Evolutionary conservation across 148 eudicot species (phyloP), one percentile per base, ranked within the genome.

Genomic region (Amaranthus cruentus): DNA sequence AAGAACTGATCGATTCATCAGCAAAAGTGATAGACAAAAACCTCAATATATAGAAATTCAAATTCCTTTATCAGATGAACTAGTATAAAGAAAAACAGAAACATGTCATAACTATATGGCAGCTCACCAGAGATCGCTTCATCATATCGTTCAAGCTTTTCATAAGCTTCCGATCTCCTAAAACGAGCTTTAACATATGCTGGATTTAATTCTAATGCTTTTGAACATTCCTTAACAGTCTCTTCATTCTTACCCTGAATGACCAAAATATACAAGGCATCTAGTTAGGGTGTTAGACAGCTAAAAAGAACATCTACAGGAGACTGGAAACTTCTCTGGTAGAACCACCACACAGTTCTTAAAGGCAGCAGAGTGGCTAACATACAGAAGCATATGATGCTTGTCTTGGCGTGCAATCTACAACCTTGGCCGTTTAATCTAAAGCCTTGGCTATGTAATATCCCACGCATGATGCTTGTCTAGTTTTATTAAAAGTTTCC

Each of bases 91-190:
- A 13, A 8, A 28, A 28, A 28, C 38, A 28, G 38, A 28, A 28
- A 28, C 38, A 28, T 6, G 12, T 64, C 52, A 49, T 55, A 47
- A 61, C 12, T 11, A 55, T 21, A 50, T 13, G 21, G 75, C 21
- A 50, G 51, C 78, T 76, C 82, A 91, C 99, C 99, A 75, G 91
- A 84, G 78, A 95, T 90, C 51, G 97, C 87, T 68, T 91, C 97
- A 47, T 95, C 99, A 85, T 81, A 95, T 76, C 90, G 89, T 71
- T 91, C 97, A 79, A 95, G 96, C 83, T 90, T 95, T 77, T 90
- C 97, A 51, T 84, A 84, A 68, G 96, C 99, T 70, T 95, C 97
- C 56, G 79, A 97, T 81, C 96, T 87, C 80, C 96, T 87, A 54
- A 87, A 56, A 63, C 91, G 84, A 53, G 93, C 93, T 78, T 95